phyloP scores from a whole-genome alignment of 164 flowering plant species.

The Kalanchoe fedtschenkoi region DNA sequence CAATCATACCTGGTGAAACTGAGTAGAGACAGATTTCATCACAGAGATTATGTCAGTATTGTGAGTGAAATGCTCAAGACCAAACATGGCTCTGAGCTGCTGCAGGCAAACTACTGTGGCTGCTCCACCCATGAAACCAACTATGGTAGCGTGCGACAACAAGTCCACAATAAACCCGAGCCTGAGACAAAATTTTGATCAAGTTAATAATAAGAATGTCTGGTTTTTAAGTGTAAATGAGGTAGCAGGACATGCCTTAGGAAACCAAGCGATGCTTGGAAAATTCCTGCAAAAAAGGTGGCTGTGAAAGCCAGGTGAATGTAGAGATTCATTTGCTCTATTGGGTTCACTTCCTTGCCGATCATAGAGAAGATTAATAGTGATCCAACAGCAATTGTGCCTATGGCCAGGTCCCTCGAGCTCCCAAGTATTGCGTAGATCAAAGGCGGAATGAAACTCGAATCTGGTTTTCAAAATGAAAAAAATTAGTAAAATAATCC shows the following conservation, averaged over 20 bases:
- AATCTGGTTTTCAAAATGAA: slow-evolving; percentile 24
- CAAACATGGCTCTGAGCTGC: slow-evolving; percentile 50
- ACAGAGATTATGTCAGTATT: slow-evolving; percentile 36
- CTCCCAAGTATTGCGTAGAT: slow-evolving; percentile 65
- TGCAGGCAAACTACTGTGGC: slow-evolving; percentile 47
- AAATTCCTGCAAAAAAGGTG: slow-evolving; percentile 57
- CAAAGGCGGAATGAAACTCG: slow-evolving; percentile 71
- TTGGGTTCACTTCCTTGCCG: slow-evolving; percentile 28
- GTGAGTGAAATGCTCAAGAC: slow-evolving; percentile 38
- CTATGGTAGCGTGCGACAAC: no score
- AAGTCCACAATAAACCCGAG: slow-evolving; percentile 55
- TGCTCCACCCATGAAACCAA: slow-evolving; percentile 61
- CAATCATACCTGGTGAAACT: slow-evolving; percentile 27
- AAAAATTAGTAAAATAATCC: background rate
- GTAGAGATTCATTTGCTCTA: slow-evolving; percentile 27
- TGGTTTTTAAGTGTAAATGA: no score
- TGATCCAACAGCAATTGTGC: slow-evolving; percentile 55
- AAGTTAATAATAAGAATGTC: no score
- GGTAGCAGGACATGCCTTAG: slow-evolving; percentile 30
- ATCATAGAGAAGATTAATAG: slow-evolving; percentile 40
- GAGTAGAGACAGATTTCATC: slow-evolving; percentile 28
- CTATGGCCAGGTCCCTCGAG: slow-evolving; percentile 61
- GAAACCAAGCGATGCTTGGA: slow-evolving; percentile 54
- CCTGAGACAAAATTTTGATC: slow-evolving; percentile 17
- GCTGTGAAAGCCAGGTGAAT: slow-evolving; percentile 43